Evolutionary conservation across 2,329 filamentous ascomycete genomes (phyloP), one percentile per base, ranked within the genome.

Genomic region (Moelleriella libera): DNA sequence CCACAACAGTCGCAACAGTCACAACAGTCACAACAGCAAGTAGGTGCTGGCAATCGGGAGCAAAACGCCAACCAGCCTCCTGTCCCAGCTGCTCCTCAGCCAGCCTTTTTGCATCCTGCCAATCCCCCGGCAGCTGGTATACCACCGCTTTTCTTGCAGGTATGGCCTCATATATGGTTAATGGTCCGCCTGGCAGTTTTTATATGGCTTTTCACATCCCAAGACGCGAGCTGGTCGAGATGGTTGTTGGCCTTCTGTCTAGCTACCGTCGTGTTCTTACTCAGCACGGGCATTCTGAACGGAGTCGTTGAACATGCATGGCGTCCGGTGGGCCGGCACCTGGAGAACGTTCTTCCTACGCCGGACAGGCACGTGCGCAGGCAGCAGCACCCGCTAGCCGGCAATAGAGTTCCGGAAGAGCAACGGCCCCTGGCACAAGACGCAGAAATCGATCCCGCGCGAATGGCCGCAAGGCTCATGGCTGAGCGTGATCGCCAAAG

Each of bases 81-180:
- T 10, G 37, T 31, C 30, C 46, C 31, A 9, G 44, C 28, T 8
- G 47, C 39, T 11, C 45, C 11, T 29, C 49, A 43, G 21, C 48
- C 48, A 34, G 37, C 47, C 32, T 40, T 9, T 43, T 50, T 60
- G 39, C 69, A 68, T 45, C 61, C 59, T 6, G 66, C 63, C 47
- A 72, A 71, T 45, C 65, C 65, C n/a, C 54, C 57, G 6, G 61
- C 52, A 29, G 59, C 52, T 14, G 63, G 57, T 6, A 41, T 66
- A 6, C 62, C 62, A 4, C 59, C 60, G 28, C 42, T 65, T 10
- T 47, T 67, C 5, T 51, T 63, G 47, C 59, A 60, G 12, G 47
- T 77, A n/a, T 75, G 74, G 67, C 76, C 76, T n/a, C 72, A 81
- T 46, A 57, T 83, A 30, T 83, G 78, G 79, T 67, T 82, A 46